Evolutionary conservation across 1,284 basidiomycete species (phyloP).

Genomic region (Veloporphyrellus conicus): DNA sequence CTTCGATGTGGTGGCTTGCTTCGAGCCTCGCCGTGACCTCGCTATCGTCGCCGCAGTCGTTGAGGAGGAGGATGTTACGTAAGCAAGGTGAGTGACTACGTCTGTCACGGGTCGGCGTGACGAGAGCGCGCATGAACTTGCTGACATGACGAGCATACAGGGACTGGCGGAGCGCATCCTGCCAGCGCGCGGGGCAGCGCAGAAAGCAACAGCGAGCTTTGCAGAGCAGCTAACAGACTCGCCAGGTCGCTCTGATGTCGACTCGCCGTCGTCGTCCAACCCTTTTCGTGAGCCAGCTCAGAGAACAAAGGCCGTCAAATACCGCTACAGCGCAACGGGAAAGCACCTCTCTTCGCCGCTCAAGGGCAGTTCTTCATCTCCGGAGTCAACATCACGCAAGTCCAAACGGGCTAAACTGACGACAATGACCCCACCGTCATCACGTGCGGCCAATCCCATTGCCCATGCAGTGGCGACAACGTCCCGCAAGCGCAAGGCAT

Average conservation of each 20-base stretch:
- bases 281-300: slow-evolving; percentile 25
- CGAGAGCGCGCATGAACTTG: slow-evolving; percentile 5
- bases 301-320: slow-evolving; percentile 30
- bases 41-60: slow-evolving; percentile 5
- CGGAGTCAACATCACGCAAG: slow-evolving; percentile 19
- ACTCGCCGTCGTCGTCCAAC: slow-evolving; percentile 16
- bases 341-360: slow-evolving; percentile 33
- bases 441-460: slow-evolving; percentile 15
- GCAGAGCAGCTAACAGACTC: slow-evolving; percentile 27
- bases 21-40: slow-evolving; percentile 1
- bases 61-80: slow-evolving; percentile 22
- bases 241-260: slow-evolving; percentile 22
- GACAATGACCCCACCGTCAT: slow-evolving; percentile 1
- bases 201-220: slow-evolving; percentile 25
- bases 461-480: slow-evolving; percentile 7
- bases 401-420: slow-evolving; percentile 2
- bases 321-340: slow-evolving; percentile 31
- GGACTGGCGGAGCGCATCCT: slow-evolving; percentile 13
- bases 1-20: too few species aligned
- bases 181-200: slow-evolving; percentile 26
- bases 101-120: too few species aligned
- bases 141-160: slow-evolving; percentile 20
- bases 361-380: slow-evolving; percentile 32
- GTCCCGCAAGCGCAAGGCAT: slow-evolving; percentile 29
- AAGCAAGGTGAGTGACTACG: slow-evolving; percentile 12